A percentile compares a stretch with the other conserved stretches of the same genome.
Conservation (phyloP, 1,284 basidiomycete genomes). For the Heterobasidion annosum region DNA sequence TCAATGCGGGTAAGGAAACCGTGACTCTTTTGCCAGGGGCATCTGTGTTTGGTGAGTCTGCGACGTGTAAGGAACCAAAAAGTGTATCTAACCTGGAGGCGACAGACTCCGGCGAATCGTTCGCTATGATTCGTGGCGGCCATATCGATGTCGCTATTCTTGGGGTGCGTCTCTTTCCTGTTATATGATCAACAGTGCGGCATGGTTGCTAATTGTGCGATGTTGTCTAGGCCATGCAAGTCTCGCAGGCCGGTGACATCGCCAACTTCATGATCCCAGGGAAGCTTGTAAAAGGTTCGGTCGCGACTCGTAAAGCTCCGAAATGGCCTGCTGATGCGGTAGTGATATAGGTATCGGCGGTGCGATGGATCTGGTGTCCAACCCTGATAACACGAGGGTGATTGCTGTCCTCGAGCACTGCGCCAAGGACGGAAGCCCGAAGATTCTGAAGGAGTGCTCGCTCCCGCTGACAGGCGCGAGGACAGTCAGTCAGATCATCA, state of each 20-base stretch:
- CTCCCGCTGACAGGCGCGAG: slow-evolving; percentile 86
- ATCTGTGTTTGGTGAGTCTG: slow-evolving; percentile 69
- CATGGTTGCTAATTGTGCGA: not conserved
- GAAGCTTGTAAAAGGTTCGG: slow-evolving; percentile 77
- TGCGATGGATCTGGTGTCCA: slow-evolving; percentile 95
- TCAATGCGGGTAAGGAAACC: slow-evolving; percentile 96
- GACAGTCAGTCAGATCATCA: slow-evolving; percentile 88
- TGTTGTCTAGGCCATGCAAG: slow-evolving; percentile 77
- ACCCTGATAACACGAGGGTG: slow-evolving; percentile 87
- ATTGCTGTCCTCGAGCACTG: slow-evolving; percentile 89
- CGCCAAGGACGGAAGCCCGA: slow-evolving; percentile 85
- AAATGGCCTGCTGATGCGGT: too few species aligned
- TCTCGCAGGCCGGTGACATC: slow-evolving; percentile 87
- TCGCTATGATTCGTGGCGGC: slow-evolving; percentile 94
- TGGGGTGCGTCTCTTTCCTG: slow-evolving; percentile 30
- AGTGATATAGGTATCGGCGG: slow-evolving; percentile 73
- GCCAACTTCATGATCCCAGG: slow-evolving; percentile 99
- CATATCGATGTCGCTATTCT: slow-evolving; percentile 93
- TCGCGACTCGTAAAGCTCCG: not conserved
- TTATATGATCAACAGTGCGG: not conserved
- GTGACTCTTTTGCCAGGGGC: slow-evolving; percentile 89
- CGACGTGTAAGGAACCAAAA: not conserved
- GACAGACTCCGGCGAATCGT: slow-evolving; percentile 81
- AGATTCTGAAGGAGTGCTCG: slow-evolving; percentile 78
- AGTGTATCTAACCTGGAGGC: not conserved